A percentile compares a stretch with the other conserved stretches of the same genome.
Conservation (phyloP, 371 early-diverging fungal genomes). For the Basidiobolus heterosporus region DNA sequence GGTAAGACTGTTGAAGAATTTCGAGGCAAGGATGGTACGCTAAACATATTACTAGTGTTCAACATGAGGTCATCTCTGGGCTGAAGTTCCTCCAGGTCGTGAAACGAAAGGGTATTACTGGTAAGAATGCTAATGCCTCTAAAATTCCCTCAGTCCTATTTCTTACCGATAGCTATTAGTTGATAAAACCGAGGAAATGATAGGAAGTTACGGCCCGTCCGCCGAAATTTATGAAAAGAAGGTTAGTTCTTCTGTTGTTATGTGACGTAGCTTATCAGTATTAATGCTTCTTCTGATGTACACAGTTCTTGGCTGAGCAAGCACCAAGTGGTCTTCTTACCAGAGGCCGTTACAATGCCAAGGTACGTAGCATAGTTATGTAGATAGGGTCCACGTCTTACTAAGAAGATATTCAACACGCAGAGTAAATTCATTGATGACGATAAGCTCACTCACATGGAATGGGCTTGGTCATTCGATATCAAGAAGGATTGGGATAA, state of each 20-base stretch:
- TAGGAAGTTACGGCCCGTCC: conserved; percentile 84
- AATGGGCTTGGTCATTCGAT: conserved; percentile 17
- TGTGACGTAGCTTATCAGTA: background rate
- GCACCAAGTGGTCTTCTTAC: conserved; percentile 84
- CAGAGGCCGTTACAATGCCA: conserved; percentile 74
- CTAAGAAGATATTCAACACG: background rate
- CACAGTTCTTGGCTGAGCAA: conserved; percentile 56
- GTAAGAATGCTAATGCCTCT: conserved; percentile 5
- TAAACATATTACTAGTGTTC: conserved; percentile 30
- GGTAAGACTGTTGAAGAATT: conserved; percentile 7
- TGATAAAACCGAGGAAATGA: conserved; percentile 87
- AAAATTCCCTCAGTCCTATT: background rate
- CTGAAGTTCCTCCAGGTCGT: conserved; percentile 86
- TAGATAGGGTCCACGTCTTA: background rate
- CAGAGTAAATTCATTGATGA: conserved; percentile 17
- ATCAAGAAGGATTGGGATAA: conserved; percentile 17
- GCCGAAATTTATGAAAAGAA: conserved; percentile 60
- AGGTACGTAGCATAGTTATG: conserved; percentile 2
- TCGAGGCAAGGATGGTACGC: background rate
- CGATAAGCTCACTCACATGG: conserved; percentile 11
- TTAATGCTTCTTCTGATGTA: background rate
- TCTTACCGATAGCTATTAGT: conserved; percentile 20
- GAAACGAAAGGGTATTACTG: conserved; percentile 62
- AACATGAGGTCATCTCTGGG: conserved; percentile 88
- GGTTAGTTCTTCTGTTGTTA: conserved; percentile 4